These are phyloP conservation scores for Scheffersomyces segobiensis DNA, from an alignment of 1,139 yeast species.

Conservation along the genomic window DNA sequence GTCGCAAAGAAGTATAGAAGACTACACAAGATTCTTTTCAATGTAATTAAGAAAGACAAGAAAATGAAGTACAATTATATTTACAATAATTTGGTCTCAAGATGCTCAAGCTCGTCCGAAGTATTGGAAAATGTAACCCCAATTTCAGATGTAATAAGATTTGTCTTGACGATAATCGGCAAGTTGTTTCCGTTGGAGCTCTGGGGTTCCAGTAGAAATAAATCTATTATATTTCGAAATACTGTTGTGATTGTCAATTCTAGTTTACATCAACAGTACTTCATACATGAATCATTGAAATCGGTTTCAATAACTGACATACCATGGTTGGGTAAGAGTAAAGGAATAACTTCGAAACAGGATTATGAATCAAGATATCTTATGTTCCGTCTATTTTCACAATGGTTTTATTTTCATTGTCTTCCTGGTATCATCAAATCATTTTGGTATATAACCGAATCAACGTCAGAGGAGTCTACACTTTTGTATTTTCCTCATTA, in stretches of 20 bases:
- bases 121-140: conserved; percentile 24
- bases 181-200: conserved; percentile 52
- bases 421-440: conserved; percentile 49
- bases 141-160: conserved; percentile 33
- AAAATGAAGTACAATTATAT: conserved; percentile 26
- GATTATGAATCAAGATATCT: conserved; percentile 33
- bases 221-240: conserved; percentile 34
- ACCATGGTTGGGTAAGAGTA: conserved; percentile 45
- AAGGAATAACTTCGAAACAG: conserved; percentile 29
- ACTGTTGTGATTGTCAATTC: conserved; percentile 42
- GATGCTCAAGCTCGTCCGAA: conserved; percentile 1
- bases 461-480: conserved; percentile 39
- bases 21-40: conserved; percentile 14
- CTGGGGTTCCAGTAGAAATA: conserved; percentile 59
- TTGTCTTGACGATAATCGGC: conserved; percentile 42
- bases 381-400: conserved; percentile 42
- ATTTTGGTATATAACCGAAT: conserved; percentile 70
- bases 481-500: conserved; percentile 58
- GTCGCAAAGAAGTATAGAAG: conserved; percentile 25
- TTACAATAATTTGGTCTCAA: conserved; percentile 19
- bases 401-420: conserved; percentile 58
- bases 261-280: conserved; percentile 30
- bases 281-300: conserved; percentile 22
- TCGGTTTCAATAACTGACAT: conserved; percentile 41
- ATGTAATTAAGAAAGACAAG: conserved; percentile 22